phyloP scores from a whole-genome alignment of 2,329 filamentous ascomycete genomes.

The Phoma herbarum region DNA sequence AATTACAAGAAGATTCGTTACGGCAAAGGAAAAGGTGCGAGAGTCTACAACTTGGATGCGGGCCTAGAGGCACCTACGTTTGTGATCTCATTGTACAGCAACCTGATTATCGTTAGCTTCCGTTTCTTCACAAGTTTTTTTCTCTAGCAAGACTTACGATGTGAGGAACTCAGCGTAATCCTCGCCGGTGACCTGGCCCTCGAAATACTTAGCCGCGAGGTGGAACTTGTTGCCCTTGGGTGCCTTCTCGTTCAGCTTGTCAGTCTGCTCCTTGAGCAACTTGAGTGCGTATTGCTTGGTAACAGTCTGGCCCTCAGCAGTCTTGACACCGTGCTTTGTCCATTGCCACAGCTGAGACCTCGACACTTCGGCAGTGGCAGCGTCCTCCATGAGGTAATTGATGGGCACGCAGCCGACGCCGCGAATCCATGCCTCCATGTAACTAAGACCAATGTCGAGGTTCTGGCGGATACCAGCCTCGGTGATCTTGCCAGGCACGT shows the following conservation, averaged over 20 bases:
- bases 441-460: constrained; percentile 92
- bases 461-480: constrained; percentile 98
- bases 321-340: constrained; percentile 77
- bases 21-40: neutral
- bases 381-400: constrained; percentile 98
- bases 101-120: constrained; percentile 56
- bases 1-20: constrained; percentile 18
- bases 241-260: constrained; percentile 76
- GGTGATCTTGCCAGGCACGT: constrained; percentile 89
- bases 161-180: constrained; percentile 98
- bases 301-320: constrained; percentile 87
- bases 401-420: constrained; percentile 96
- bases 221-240: constrained; percentile 91
- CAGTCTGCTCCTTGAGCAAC: constrained; percentile 85
- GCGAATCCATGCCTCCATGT: constrained; percentile 98
- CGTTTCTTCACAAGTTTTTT: neutral
- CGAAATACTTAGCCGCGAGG: constrained; percentile 91
- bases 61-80: constrained; percentile 71
- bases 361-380: constrained; percentile 94
- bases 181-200: constrained; percentile 91
- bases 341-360: constrained; percentile 97
- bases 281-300: constrained; percentile 91
- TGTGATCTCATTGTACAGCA: constrained; percentile 90
- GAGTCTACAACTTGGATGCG: constrained; percentile 56
- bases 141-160: constrained; percentile 62